Evolutionary conservation across 2,329 filamentous ascomycete species (phyloP).

Genomic region (Aspergillus chevalieri): DNA sequence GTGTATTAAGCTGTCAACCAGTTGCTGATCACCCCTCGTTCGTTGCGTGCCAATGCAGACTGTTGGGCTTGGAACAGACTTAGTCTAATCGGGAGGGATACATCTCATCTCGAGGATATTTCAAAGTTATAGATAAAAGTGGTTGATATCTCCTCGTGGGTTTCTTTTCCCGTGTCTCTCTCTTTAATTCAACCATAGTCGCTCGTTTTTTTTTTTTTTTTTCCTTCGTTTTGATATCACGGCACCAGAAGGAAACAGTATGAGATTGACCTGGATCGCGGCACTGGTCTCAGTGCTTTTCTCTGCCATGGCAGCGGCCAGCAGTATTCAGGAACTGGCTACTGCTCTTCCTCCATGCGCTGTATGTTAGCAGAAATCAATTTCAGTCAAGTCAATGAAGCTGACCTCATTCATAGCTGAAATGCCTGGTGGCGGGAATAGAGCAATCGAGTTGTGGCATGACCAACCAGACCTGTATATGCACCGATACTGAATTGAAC

Average conservation of each 20-base stretch:
- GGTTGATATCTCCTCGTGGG: background rate
- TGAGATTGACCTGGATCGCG: constrained; percentile 4
- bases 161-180: background rate
- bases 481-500: constrained; percentile 29
- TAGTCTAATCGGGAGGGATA: background rate
- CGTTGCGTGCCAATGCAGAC: background rate
- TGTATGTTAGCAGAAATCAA: constrained; percentile 11
- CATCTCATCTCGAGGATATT: background rate
- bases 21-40: background rate
- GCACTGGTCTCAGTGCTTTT: constrained; percentile 5
- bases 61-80: background rate
- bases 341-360: constrained; percentile 15
- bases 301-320: constrained; percentile 4
- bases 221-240: background rate
- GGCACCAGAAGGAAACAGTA: background rate
- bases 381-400: background rate
- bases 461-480: constrained; percentile 37
- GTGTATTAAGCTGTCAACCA: no score
- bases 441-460: constrained; percentile 31
- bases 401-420: constrained; percentile 12
- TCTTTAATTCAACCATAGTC: background rate
- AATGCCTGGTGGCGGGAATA: constrained; percentile 18
- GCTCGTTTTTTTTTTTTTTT: background rate
- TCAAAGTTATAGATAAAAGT: background rate
- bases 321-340: constrained; percentile 9